Evolutionary conservation across 306 rosid genomes (phyloP).

Genomic region (Mucuna pruriens): DNA sequence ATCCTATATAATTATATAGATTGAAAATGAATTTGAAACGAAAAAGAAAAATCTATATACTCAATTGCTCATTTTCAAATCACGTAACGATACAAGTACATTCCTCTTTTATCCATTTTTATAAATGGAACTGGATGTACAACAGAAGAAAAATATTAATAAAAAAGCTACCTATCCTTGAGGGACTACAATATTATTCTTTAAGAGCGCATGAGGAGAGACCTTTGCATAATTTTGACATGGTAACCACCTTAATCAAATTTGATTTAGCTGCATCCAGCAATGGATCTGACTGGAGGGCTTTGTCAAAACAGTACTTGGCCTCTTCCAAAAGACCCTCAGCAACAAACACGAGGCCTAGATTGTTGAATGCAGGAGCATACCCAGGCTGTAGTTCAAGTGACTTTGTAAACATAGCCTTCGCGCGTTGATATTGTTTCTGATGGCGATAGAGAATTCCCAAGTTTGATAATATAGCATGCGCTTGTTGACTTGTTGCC

Average conservation of each 20-base stretch:
- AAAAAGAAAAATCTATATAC: conserved; percentile 21
- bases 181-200: conserved; percentile 43
- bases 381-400: conserved; percentile 89
- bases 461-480: conserved; percentile 77
- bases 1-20: background rate
- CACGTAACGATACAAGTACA: conserved; percentile 22
- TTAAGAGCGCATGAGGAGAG: conserved; percentile 46
- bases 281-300: conserved; percentile 79
- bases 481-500: conserved; percentile 66
- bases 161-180: conserved; percentile 16
- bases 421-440: conserved; percentile 84
- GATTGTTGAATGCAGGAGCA: conserved; percentile 91
- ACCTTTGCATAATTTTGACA: conserved; percentile 59
- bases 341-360: conserved; percentile 91
- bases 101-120: conserved; percentile 27
- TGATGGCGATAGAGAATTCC: conserved; percentile 88
- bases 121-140: conserved; percentile 20
- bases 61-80: conserved; percentile 32
- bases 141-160: background rate
- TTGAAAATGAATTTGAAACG: background rate
- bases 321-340: conserved; percentile 95
- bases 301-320: conserved; percentile 81
- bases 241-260: conserved; percentile 64
- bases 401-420: conserved; percentile 89
- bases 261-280: conserved; percentile 93